These are phyloP conservation scores for Exophiala sp. DNA, from an alignment of 2,329 filamentous ascomycete genomes.

Conservation along the genomic window DNA sequence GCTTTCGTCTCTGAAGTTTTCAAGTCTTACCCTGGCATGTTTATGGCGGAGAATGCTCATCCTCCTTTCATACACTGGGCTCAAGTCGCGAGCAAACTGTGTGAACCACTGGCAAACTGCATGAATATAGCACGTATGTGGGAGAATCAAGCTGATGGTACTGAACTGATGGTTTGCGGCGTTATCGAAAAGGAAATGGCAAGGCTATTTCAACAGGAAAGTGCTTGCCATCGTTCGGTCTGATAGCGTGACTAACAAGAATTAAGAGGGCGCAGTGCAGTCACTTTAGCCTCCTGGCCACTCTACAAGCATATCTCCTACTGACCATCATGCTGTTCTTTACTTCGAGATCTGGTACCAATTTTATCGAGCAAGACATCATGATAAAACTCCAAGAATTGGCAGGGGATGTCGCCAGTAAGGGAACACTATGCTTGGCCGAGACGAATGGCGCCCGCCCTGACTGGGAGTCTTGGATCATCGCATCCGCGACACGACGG, in stretches of 20 bases:
- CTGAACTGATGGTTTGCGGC: conserved; percentile 31
- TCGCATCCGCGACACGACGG: conserved; percentile 52
- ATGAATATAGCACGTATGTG: conserved; percentile 43
- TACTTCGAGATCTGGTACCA: conserved; percentile 27
- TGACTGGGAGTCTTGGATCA: conserved; percentile 53
- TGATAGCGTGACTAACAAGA: not conserved
- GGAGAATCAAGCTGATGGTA: conserved; percentile 36
- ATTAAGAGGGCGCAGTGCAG: conserved; percentile 18
- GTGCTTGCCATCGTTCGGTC: not conserved
- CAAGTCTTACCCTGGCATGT: conserved; percentile 43
- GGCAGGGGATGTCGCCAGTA: conserved; percentile 39
- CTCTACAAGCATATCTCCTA: conserved; percentile 55
- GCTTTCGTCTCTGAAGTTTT: conserved; percentile 43
- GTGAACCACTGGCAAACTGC: conserved; percentile 40
- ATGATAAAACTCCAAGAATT: conserved; percentile 53
- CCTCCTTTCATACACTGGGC: conserved; percentile 47
- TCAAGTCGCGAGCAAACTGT: conserved; percentile 32
- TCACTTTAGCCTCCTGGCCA: conserved; percentile 37
- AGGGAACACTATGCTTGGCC: conserved; percentile 45
- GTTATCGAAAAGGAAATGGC: conserved; percentile 45
- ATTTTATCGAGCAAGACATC: conserved; percentile 38
- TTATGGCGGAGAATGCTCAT: conserved; percentile 36
- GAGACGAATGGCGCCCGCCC: conserved; percentile 43
- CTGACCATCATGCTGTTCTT: conserved; percentile 52
- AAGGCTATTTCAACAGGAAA: conserved; percentile 31